Evolutionary conservation across 2,329 filamentous ascomycete species (phyloP).

Genomic region (Neoarthrinium moseri): DNA sequence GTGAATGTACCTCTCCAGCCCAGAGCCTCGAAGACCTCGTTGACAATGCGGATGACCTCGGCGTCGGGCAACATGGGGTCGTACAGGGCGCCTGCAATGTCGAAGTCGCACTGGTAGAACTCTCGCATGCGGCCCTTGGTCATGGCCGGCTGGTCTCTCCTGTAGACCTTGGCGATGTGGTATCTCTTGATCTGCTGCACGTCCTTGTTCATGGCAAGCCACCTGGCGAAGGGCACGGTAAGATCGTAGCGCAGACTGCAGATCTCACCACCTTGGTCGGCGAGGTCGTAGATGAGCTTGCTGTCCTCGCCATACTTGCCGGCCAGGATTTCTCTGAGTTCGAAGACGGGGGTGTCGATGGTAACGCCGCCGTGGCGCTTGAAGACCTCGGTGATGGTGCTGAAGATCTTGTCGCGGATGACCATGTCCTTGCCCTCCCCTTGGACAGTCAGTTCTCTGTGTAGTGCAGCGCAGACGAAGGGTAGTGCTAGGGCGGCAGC

Average conservation of each 20-base stretch:
- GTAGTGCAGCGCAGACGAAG: not conserved
- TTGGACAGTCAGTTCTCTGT: constrained; percentile 24
- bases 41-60: constrained; percentile 68
- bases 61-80: constrained; percentile 76
- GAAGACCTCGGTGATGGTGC: constrained; percentile 36
- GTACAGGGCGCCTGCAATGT: constrained; percentile 68
- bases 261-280: constrained; percentile 80
- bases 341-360: constrained; percentile 72
- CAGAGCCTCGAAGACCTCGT: constrained; percentile 70
- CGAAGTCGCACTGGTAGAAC: constrained; percentile 81
- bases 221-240: constrained; percentile 75
- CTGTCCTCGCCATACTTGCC: constrained; percentile 48
- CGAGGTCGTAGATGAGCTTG: constrained; percentile 75
- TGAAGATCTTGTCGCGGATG: constrained; percentile 77
- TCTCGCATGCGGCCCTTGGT: constrained; percentile 76
- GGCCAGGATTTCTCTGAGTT: constrained; percentile 71
- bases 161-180: constrained; percentile 78
- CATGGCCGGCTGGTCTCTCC: constrained; percentile 75
- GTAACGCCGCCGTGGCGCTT: constrained; percentile 69
- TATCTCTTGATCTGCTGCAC: constrained; percentile 73
- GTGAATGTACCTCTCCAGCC: constrained; percentile 68
- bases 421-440: constrained; percentile 76
- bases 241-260: constrained; percentile 80
- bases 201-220: constrained; percentile 72
- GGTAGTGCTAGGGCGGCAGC: constrained; percentile 13